phyloP scores from a whole-genome alignment of 805 yeast genomes.

The Diddensiella transvaalensis region DNA sequence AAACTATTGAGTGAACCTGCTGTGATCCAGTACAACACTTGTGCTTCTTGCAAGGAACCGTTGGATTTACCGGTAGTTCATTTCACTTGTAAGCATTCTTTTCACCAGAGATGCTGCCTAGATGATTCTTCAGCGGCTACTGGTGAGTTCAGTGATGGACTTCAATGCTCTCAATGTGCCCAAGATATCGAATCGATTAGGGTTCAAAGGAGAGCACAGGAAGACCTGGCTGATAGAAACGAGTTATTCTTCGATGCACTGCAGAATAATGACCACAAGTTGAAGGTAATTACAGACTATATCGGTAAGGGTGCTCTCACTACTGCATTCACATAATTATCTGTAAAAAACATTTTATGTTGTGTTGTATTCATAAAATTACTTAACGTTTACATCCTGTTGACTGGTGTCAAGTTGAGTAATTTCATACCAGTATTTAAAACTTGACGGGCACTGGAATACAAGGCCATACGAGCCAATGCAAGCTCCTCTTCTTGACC shows the following conservation, averaged over 20 bases:
- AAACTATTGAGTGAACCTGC: slow-evolving; percentile 46
- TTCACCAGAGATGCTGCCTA: slow-evolving; percentile 66
- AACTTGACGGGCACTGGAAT: slow-evolving; percentile 84
- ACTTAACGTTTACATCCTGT: slow-evolving; percentile 68
- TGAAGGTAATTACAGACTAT: slow-evolving; percentile 73
- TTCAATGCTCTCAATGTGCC: slow-evolving; percentile 71
- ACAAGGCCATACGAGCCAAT: slow-evolving; percentile 85
- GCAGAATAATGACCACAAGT: slow-evolving; percentile 51
- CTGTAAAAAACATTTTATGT: not conserved
- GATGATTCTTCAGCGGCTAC: slow-evolving; percentile 22
- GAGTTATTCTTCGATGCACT: slow-evolving; percentile 62
- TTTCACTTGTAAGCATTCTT: slow-evolving; percentile 82
- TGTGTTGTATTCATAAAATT: not conserved
- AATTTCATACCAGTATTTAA: slow-evolving; percentile 84
- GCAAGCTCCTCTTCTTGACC: slow-evolving; percentile 89
- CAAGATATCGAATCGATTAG: slow-evolving; percentile 66
- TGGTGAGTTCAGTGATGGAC: slow-evolving; percentile 20
- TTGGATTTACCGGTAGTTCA: slow-evolving; percentile 78
- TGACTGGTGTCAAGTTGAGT: slow-evolving; percentile 95
- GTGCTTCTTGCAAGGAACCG: slow-evolving; percentile 60
- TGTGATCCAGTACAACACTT: slow-evolving; percentile 58
- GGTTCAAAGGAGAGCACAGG: slow-evolving; percentile 56
- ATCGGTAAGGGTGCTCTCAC: slow-evolving; percentile 74
- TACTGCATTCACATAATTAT: slow-evolving; percentile 1
- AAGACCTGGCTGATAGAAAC: slow-evolving; percentile 55